Evolutionary conservation across 2,329 filamentous ascomycete species (phyloP).

Genomic region (Diplocarpon mali): DNA sequence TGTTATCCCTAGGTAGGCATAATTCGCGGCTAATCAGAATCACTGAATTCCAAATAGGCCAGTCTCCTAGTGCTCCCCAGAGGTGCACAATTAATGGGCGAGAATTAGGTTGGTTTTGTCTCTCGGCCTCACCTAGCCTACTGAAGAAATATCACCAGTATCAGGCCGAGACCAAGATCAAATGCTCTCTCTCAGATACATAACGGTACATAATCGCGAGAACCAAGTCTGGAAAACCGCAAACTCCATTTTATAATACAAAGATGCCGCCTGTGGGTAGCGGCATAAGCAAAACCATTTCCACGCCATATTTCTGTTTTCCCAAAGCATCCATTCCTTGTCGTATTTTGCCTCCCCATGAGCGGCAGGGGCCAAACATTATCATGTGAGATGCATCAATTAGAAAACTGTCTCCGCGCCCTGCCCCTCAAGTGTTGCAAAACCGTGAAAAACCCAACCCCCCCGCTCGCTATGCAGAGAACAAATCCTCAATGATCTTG

Average conservation of each 20-base stretch:
- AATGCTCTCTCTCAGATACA: not conserved
- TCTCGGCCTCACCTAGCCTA: too few relatives aligned
- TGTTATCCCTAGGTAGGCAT: too few relatives aligned
- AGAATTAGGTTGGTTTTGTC: too few relatives aligned
- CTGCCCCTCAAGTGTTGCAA: conserved; percentile 19
- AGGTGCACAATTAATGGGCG: too few relatives aligned
- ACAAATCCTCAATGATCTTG: conserved; percentile 23
- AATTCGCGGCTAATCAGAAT: too few relatives aligned
- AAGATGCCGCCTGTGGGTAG: conserved; percentile 10
- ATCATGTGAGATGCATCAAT: conserved; percentile 27
- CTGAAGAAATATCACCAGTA: too few relatives aligned
- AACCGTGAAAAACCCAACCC: conserved; percentile 24
- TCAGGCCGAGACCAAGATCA: too few relatives aligned
- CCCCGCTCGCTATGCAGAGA: conserved; percentile 29
- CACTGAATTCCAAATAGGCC: too few relatives aligned
- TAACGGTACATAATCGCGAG: not conserved
- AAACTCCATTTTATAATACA: conserved; percentile 26
- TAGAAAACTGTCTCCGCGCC: conserved; percentile 18
- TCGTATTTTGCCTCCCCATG: conserved; percentile 17
- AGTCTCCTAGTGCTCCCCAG: too few relatives aligned
- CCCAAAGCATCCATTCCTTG: conserved; percentile 11
- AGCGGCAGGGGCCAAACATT: conserved; percentile 23
- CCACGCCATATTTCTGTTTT: conserved; percentile 25
- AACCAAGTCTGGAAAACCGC: too few relatives aligned
- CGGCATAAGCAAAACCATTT: conserved; percentile 22